Evolutionary conservation across 306 rosid genomes (phyloP), one percentile per base, ranked within the genome.

Genomic region (Cucumis sativus): DNA sequence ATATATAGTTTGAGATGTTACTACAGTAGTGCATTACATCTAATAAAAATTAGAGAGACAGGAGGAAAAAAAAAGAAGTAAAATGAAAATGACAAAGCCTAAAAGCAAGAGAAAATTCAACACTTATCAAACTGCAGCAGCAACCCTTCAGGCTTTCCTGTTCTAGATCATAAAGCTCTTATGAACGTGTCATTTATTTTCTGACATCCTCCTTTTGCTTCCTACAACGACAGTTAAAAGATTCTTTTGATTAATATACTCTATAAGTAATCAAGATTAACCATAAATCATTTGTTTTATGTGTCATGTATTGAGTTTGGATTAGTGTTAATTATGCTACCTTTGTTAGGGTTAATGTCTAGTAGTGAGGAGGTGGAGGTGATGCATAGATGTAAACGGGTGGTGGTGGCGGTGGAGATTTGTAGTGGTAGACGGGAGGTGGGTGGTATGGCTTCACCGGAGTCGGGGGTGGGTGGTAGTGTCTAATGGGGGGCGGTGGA

Each of bases 281-380:
- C 14, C 13, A 16, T 0, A 33, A 1, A 33, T 15, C 6, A 8
- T 60, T 63, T 59, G 3, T 10, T 59, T 21, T 47, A 25, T 61
- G 12, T 12, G 49, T 25, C 7, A 23, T 33, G 15, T 14, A 20
- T 10, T 40, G 28, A 12, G 39, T 25, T 47, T 43, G 13, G 56
- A 6, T 43, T 69, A 20, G 1, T 47, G 56, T 69, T 41, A 1
- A 12, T 37, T 3, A 20, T 69, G 54, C 0, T 45, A 45, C 58
- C 75, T 47, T 68, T 47, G 58, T 13, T 45, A 25, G 15, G 40
- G 20, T 4, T 47, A 23, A 13, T 70, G 37, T 47, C 58, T 70
- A 70, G 75, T 70, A 70, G 58, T 70, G 75, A 23, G 75, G 75
- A 21, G 75, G 75, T 6, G 75, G 75, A 18, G 75, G 75, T 20